phyloP scores from a whole-genome alignment of 2,329 filamentous ascomycete genomes.

The Fusarium decemcellulare region DNA sequence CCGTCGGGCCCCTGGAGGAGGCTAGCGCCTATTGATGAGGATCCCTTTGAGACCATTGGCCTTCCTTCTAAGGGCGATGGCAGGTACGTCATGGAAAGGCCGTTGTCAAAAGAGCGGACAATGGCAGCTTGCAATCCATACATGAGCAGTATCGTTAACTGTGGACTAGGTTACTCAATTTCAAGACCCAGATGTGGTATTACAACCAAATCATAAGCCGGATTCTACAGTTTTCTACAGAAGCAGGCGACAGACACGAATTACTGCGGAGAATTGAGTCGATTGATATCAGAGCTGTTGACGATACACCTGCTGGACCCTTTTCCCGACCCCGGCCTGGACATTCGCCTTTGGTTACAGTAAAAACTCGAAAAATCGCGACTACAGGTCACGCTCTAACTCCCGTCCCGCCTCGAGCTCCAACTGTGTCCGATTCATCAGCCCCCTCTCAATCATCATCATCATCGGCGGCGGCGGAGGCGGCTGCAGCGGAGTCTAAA shows the following conservation, averaged over 20 bases:
- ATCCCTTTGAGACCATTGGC: conserved; percentile 85
- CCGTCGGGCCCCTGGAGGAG: conserved; percentile 75
- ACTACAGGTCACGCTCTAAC: background rate
- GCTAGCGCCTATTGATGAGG: conserved; percentile 80
- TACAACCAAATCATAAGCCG: conserved; percentile 90
- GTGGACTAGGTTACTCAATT: conserved; percentile 73
- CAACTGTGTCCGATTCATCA: too few relatives aligned
- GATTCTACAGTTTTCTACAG: conserved; percentile 90
- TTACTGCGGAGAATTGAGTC: conserved; percentile 83
- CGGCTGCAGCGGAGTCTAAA: conserved; percentile 12
- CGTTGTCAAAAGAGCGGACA: background rate
- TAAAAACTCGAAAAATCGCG: background rate
- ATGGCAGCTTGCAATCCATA: background rate
- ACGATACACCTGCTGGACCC: conserved; percentile 25
- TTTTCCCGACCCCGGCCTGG: conserved; percentile 22
- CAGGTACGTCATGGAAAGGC: conserved; percentile 68
- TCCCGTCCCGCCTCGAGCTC: too few relatives aligned
- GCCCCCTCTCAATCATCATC: background rate
- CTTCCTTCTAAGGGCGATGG: conserved; percentile 93
- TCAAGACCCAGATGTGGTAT: conserved; percentile 86
- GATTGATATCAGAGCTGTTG: conserved; percentile 55
- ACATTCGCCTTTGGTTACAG: background rate
- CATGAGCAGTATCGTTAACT: conserved; percentile 13
- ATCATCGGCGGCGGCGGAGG: background rate
- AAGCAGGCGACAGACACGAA: conserved; percentile 78